Evolutionary conservation across 495 filamentous ascomycete genomes (phyloP).

Genomic region (Penicillium paradoxum): DNA sequence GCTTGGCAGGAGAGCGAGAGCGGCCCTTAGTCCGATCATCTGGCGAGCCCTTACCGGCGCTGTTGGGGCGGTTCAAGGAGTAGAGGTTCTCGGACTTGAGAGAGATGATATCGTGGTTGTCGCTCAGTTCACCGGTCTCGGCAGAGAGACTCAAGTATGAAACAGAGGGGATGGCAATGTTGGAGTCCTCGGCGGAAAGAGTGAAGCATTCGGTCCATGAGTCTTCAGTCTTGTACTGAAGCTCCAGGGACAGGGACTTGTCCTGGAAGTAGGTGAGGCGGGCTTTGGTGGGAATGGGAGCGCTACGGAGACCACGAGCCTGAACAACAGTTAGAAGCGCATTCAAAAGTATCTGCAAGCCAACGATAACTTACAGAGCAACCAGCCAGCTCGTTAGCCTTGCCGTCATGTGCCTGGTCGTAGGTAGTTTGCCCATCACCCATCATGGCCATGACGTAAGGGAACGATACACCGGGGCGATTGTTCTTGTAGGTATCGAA

Average conservation of each 20-base stretch:
- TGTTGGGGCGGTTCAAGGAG: slow-evolving; percentile 43
- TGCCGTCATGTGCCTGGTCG: slow-evolving; percentile 92
- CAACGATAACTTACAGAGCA: slow-evolving; percentile 62
- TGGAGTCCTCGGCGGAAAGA: slow-evolving; percentile 52
- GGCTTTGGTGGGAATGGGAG: slow-evolving; percentile 73
- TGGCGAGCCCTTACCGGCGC: slow-evolving; percentile 38
- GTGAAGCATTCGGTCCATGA: slow-evolving; percentile 91
- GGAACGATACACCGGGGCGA: slow-evolving; percentile 89
- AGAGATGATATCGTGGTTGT: slow-evolving; percentile 96
- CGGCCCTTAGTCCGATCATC: slow-evolving; percentile 31
- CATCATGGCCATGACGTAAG: slow-evolving; percentile 98
- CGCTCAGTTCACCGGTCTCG: slow-evolving; percentile 92
- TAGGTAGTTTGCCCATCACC: slow-evolving; percentile 86
- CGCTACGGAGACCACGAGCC: slow-evolving; percentile 82
- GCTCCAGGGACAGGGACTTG: slow-evolving; percentile 80
- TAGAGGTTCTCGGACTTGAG: slow-evolving; percentile 89
- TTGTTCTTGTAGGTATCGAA: slow-evolving; percentile 99
- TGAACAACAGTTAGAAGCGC: slow-evolving; percentile 18
- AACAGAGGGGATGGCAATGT: slow-evolving; percentile 79
- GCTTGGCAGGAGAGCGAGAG: slow-evolving; percentile 23
- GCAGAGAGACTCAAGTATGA: slow-evolving; percentile 94
- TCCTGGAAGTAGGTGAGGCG: slow-evolving; percentile 96
- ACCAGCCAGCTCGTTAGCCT: slow-evolving; percentile 85
- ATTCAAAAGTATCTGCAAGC: background rate
- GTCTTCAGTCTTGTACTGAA: slow-evolving; percentile 86